Evolutionary conservation across 1,139 yeast genomes (phyloP).

Genomic region (Candida gigantensis): DNA sequence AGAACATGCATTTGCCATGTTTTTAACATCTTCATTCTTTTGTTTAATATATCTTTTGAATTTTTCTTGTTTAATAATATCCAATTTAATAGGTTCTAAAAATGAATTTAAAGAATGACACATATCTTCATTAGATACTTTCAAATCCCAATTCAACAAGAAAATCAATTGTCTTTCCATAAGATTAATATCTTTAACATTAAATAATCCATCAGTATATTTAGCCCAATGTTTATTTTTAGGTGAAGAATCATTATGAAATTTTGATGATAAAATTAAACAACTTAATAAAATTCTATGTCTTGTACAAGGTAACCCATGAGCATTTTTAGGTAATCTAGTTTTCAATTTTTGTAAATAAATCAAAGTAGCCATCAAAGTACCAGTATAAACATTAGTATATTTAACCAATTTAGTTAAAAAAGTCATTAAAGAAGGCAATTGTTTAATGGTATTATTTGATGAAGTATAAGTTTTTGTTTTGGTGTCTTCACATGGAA

Average conservation of each 20-base stretch:
- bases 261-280: slow-evolving; percentile 69
- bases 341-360: slow-evolving; percentile 61
- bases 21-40: slow-evolving; percentile 15
- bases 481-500: slow-evolving; percentile 51
- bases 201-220: slow-evolving; percentile 72
- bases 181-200: slow-evolving; percentile 66
- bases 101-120: slow-evolving; percentile 47
- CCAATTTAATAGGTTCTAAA: slow-evolving; percentile 64
- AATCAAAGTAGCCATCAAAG: slow-evolving; percentile 70
- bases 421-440: slow-evolving; percentile 76
- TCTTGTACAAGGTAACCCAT: slow-evolving; percentile 75
- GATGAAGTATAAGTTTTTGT: slow-evolving; percentile 37
- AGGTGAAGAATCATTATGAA: slow-evolving; percentile 76
- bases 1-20: slow-evolving; percentile 6
- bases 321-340: slow-evolving; percentile 67
- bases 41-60: slow-evolving; percentile 32
- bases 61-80: slow-evolving; percentile 46
- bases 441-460: slow-evolving; percentile 37
- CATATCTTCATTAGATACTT: slow-evolving; percentile 57
- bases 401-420: slow-evolving; percentile 68
- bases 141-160: slow-evolving; percentile 69
- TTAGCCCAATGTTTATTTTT: slow-evolving; percentile 77
- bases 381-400: slow-evolving; percentile 76
- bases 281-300: slow-evolving; percentile 77
- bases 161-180: slow-evolving; percentile 78